Base-by-base conservation (phyloP, 371 early-diverging fungal species). In the Mucor mucedo region DNA sequence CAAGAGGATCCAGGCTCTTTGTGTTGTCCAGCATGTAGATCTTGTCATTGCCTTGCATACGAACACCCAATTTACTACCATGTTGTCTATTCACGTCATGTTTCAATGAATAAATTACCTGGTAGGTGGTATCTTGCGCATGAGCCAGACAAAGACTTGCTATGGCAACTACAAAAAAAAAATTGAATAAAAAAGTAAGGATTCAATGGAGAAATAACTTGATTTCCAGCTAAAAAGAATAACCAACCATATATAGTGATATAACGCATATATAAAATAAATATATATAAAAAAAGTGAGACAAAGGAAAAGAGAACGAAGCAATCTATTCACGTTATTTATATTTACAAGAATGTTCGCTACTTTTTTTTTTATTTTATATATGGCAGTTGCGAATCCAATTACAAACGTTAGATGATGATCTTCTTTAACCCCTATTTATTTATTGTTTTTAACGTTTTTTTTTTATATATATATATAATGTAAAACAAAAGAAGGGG, bases 31-130 rank as follows among this genome's bases (percentile, higher is more conserved):
- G 55, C 16, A 33, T 9, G 30, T 66, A 67, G 0, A 73, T 47
- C 1, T 50, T 21, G 2, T 50, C 10, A 45, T 48, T 50, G 5
- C 52, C 60, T 45, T 75, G 58, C 2, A 69, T 42, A 14, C 62
- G 49, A 13, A 78, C 67, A 6, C 66, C 73, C 16, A 78, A 49
- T 8, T 49, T 61, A 2, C 55, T 47, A 13, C 52, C 49, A 8
- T 48, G 32, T 21, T 47, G 6, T n/a, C 10, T 10, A 13, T 29
- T 50, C 11, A 50, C 14, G 9, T 30, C 50, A 38, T 16, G 16
- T 40, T 56, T 47, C 13, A 49, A 58, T 5, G 16, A 5, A 44
- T 65, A 40, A 10, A 65, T 38, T 2, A 59, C 59, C 27, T 30
- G 27, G 21, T 58, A 63, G 13, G 28, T 38, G 5, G 28, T 42